These are phyloP conservation scores for Xylariales sp. DNA, from an alignment of 2,329 filamentous ascomycete species.

Conservation along the genomic window DNA sequence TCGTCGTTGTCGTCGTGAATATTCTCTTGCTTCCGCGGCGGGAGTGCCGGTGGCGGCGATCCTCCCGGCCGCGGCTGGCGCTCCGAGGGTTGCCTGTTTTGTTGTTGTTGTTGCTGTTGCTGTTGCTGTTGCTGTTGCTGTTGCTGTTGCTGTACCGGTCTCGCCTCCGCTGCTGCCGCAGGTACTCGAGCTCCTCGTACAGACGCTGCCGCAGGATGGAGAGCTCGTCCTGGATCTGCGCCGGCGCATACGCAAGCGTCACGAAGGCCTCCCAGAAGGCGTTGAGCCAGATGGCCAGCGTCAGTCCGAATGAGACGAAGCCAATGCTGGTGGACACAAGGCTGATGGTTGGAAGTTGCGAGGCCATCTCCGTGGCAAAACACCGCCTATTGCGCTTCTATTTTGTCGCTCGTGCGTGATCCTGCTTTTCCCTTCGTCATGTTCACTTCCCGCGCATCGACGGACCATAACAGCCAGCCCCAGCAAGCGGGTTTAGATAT, in stretches of 20 bases:
- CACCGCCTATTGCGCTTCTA: too few species aligned
- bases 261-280: conserved; percentile 3
- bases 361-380: too few species aligned
- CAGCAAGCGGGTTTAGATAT: too few species aligned
- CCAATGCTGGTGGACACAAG: conserved; percentile 1
- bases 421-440: too few species aligned
- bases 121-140: not conserved
- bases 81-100: not conserved
- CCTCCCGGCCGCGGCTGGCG: not conserved
- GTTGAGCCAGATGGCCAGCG: conserved; percentile 5
- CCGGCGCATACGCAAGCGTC: not conserved
- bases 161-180: not conserved
- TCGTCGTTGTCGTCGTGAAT: too few species aligned
- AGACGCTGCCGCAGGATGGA: conserved; percentile 3
- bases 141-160: not conserved
- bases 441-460: too few species aligned
- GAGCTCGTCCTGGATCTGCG: conserved; percentile 6
- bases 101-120: not conserved
- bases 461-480: too few species aligned
- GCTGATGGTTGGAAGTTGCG: not conserved
- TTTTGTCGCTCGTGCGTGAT: too few species aligned
- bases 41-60: too few species aligned
- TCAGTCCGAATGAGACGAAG: conserved; percentile 5
- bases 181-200: conserved; percentile 4
- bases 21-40: too few species aligned